These are phyloP conservation scores for Kwoniella sp. DNA, from an alignment of 768 basidiomycete genomes.

Conservation along the genomic window DNA sequence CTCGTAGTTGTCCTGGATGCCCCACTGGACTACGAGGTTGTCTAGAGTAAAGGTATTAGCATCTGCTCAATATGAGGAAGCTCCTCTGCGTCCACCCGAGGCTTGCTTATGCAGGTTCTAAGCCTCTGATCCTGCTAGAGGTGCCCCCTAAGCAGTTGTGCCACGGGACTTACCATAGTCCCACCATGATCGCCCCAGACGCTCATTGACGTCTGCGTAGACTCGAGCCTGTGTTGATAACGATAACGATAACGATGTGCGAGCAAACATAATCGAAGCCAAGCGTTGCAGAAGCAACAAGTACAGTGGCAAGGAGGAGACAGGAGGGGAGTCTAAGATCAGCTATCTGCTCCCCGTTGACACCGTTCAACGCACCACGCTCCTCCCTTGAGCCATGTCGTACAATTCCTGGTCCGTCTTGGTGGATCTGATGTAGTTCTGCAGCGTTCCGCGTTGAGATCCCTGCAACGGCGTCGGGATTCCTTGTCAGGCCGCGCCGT, in stretches of 20 bases:
- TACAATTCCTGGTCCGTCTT: neutral
- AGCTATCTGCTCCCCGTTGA: too few relatives aligned
- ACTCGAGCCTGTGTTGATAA: conserved; percentile 50
- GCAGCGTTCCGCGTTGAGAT: too few relatives aligned
- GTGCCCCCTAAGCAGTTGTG: too few relatives aligned
- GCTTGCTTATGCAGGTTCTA: too few relatives aligned
- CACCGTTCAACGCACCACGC: conserved; percentile 11
- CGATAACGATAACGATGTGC: neutral
- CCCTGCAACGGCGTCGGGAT: too few relatives aligned
- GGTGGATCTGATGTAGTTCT: neutral
- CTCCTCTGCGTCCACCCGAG: too few relatives aligned
- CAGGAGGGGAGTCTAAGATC: neutral
- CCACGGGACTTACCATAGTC: conserved; percentile 91
- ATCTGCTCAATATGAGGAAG: too few relatives aligned
- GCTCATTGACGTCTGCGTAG: conserved; percentile 81
- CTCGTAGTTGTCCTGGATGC: conserved; percentile 94
- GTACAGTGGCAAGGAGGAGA: too few relatives aligned
- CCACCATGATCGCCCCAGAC: conserved; percentile 84
- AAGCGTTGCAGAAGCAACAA: neutral
- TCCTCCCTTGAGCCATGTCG: conserved; percentile 11
- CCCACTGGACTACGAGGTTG: conserved; percentile 94
- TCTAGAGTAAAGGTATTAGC: too few relatives aligned
- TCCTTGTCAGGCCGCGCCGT: too few relatives aligned
- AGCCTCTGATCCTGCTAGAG: too few relatives aligned
- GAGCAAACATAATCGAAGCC: neutral